Conservation (phyloP, 225 moss, liverwort and hornwort species). For the Marchantia paleacea region DNA sequence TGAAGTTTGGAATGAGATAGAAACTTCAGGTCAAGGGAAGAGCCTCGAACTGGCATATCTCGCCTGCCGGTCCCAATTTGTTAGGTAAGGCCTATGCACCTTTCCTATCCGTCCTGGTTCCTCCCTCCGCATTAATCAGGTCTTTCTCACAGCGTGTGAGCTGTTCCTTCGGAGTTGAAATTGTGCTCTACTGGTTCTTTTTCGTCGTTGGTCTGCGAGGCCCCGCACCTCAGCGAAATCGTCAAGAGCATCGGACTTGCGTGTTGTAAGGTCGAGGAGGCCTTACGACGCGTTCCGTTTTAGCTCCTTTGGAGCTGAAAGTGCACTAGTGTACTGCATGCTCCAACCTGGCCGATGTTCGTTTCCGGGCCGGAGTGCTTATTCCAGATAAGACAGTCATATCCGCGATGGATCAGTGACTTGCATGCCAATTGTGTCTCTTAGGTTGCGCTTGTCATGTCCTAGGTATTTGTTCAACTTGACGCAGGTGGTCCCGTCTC, state of each 20-base stretch:
- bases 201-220: not conserved
- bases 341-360: not conserved
- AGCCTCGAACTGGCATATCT: not conserved
- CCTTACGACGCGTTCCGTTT: not conserved
- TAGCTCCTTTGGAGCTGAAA: constrained; percentile 5
- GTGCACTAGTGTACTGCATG: not conserved
- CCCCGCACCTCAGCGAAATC: not conserved
- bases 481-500: not conserved
- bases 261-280: not conserved
- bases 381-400: not conserved
- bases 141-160: not conserved
- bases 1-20: not conserved
- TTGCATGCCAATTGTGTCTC: not conserved
- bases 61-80: constrained; percentile 4
- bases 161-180: not conserved
- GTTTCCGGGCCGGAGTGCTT: not conserved
- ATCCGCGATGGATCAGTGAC: not conserved
- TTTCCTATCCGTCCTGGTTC: not conserved
- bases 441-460: not conserved
- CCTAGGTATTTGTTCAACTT: not conserved
- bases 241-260: not conserved
- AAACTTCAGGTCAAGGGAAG: constrained; percentile 3
- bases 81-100: constrained; percentile 9
- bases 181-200: constrained; percentile 2
- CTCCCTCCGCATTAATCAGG: constrained; percentile 4